A percentile compares a stretch with the other conserved stretches of the same genome.
Conservation (phyloP, 345 rosid genomes). For the Clarkia xantiana region DNA sequence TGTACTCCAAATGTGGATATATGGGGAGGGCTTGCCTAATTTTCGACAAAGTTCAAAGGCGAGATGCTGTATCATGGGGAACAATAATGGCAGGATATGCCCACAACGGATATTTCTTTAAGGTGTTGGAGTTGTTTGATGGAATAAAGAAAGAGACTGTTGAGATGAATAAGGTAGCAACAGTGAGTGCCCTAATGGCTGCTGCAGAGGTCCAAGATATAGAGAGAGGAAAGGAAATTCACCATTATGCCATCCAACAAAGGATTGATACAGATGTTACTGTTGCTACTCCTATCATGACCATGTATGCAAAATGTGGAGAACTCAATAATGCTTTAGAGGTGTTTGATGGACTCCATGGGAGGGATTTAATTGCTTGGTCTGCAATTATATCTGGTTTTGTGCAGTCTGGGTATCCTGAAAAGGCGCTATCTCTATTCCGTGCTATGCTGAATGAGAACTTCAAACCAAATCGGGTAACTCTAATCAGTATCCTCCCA, state of each 20-base stretch:
- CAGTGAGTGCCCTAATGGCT: conserved; percentile 33
- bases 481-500: conserved; percentile 32
- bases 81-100: conserved; percentile 54
- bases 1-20: conserved; percentile 34
- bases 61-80: conserved; percentile 28
- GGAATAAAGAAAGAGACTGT: conserved; percentile 15
- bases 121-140: conserved; percentile 35
- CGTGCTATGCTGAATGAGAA: conserved; percentile 27
- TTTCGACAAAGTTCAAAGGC: conserved; percentile 21
- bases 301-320: conserved; percentile 48
- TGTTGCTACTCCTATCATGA: conserved; percentile 37
- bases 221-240: conserved; percentile 25
- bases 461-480: conserved; percentile 30
- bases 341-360: conserved; percentile 19
- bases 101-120: conserved; percentile 20
- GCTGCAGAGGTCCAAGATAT: conserved; percentile 31
- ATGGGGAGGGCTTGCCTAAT: conserved; percentile 21
- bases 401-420: conserved; percentile 37
- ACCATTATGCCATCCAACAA: conserved; percentile 17
- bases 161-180: conserved; percentile 27
- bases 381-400: conserved; percentile 38
- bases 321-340: conserved; percentile 23
- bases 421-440: conserved; percentile 33
- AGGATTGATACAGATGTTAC: conserved; percentile 24
- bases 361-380: conserved; percentile 43